Evolutionary conservation across 148 eudicot genomes (phyloP).

Genomic region (Drosera capensis): DNA sequence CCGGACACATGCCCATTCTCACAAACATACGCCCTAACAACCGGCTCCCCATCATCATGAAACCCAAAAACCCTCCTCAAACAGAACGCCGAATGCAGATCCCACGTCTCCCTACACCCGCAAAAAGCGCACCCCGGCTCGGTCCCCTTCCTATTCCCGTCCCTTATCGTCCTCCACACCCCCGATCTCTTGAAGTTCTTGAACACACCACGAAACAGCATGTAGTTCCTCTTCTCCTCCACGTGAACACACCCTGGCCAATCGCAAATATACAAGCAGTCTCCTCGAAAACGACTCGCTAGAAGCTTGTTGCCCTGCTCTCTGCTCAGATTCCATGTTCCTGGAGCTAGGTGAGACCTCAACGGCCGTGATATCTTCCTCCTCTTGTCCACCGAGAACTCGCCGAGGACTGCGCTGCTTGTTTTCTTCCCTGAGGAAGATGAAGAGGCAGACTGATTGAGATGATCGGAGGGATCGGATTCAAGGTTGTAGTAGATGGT

Average conservation of each 20-base stretch:
- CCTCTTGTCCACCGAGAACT: constrained; percentile 17
- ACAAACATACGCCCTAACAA: constrained; percentile 82
- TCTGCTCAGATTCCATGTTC: constrained; percentile 55
- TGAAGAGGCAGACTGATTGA: not conserved
- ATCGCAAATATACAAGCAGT: constrained; percentile 67
- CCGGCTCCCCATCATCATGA: constrained; percentile 91
- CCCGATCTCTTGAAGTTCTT: constrained; percentile 62
- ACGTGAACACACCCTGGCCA: constrained; percentile 89
- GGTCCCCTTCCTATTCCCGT: constrained; percentile 40
- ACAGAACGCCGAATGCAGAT: constrained; percentile 84
- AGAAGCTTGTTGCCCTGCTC: constrained; percentile 78
- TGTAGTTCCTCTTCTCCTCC: constrained; percentile 72
- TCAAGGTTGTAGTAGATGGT: constrained; percentile 51
- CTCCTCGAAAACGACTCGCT: constrained; percentile 68
- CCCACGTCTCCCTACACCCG: constrained; percentile 55
- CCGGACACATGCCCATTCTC: constrained; percentile 99
- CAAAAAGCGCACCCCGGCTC: constrained; percentile 70
- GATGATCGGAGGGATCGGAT: constrained; percentile 2
- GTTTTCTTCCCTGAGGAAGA: not conserved
- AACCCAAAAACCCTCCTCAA: constrained; percentile 72
- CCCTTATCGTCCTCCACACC: constrained; percentile 90
- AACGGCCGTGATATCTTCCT: constrained; percentile 25
- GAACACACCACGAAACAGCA: constrained; percentile 78
- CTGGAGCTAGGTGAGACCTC: constrained; percentile 61
- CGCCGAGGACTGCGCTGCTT: not conserved